Evolutionary conservation across 352 stramenopile species (phyloP), one percentile per base, ranked within the genome.

Genomic region (Aphanomyces astaci): DNA sequence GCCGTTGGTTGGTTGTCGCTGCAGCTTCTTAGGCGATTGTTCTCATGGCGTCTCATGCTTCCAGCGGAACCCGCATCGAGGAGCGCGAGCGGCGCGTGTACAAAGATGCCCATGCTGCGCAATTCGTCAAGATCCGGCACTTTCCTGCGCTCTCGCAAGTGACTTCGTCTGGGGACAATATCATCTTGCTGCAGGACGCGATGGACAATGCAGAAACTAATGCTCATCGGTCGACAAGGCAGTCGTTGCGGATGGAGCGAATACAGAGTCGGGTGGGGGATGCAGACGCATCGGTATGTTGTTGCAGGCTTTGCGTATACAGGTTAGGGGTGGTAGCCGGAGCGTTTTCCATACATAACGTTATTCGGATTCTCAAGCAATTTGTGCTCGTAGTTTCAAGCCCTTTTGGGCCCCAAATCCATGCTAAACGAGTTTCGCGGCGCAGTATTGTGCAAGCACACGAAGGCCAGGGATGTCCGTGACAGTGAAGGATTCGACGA

Each of bases 81-180:
- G 55, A 64, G 55, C 55, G 30, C 31, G 55, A 64, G 55, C 55
- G 55, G 3, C 55, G 55, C n/a, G 55, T 36, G 55, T 64, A 64
- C 32, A 64, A 64, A 25, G 55, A 64, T 32, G 55, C 55, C 9
- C 55, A 64, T 22, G 55, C 55, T 32, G 55, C 55, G 55, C 27
- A 43, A 15, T 64, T 64, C 30, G 55, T 32, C 27, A 64, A 64
- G 30, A 64, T 36, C 19, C 55, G 55, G 22, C 55, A 64, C 55
- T 64, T 64, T 49, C 55, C 55, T 17, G 55, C 55, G 28, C 55
- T 64, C 30, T 46, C 31, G 1, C 55, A 64, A 27, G 15, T 64
- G 17, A 24, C 27, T 17, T 31, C 55, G 13, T 64, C 55, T 3
- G 55, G 30, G 5, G 55, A 64, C 15, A 64, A 64, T 28, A 32